phyloP scores from a whole-genome alignment of 768 basidiomycete genomes.

The Tricholoma terreum region DNA sequence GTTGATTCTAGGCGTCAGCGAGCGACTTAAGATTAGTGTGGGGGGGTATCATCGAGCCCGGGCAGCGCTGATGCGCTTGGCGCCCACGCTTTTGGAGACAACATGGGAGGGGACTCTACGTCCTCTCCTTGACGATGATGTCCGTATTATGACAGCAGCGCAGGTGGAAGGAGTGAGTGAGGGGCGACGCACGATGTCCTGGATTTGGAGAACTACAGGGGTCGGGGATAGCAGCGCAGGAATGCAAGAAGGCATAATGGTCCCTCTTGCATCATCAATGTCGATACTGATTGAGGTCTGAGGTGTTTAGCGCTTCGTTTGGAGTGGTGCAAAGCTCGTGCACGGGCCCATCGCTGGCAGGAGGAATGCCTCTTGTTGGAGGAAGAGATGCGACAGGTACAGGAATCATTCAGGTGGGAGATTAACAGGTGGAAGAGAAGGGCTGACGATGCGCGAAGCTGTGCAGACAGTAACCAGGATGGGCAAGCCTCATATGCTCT shows the following conservation, averaged over 20 bases:
- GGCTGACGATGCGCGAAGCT: background rate
- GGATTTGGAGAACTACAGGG: background rate
- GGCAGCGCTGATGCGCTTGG: background rate
- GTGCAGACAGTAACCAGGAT: background rate
- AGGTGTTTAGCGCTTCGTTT: background rate
- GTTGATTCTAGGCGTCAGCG: background rate
- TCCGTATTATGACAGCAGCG: background rate
- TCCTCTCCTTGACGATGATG: background rate
- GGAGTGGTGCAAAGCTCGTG: background rate
- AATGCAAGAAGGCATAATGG: background rate
- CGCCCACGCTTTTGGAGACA: background rate
- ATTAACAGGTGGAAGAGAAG: background rate
- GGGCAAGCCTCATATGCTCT: background rate
- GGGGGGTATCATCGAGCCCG: background rate
- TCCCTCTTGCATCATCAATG: background rate
- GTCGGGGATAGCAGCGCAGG: background rate
- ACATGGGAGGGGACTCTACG: background rate
- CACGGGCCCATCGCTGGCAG: background rate
- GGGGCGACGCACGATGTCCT: background rate
- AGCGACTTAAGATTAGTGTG: background rate
- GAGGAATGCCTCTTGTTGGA: background rate
- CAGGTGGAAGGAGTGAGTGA: background rate
- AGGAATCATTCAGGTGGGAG: constrained; percentile 1
- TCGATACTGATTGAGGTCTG: background rate
- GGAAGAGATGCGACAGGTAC: constrained; percentile 4